A percentile compares a stretch with the other conserved stretches of the same genome.
Conservation (phyloP, 148 eudicot species). For the Bassia scoparia region DNA sequence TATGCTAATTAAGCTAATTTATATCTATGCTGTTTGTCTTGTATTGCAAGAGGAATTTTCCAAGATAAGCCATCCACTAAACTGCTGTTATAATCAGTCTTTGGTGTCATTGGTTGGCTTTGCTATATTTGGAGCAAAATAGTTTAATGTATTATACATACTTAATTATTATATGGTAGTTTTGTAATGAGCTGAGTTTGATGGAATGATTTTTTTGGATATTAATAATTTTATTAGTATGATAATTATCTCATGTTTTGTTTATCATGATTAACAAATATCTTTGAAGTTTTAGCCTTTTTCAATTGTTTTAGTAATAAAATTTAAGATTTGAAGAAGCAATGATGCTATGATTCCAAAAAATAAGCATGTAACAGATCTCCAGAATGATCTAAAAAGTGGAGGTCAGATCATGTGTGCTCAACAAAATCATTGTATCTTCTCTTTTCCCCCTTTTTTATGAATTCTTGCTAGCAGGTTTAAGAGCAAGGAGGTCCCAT, state of each 20-base stretch:
- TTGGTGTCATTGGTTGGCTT: constrained; percentile 28
- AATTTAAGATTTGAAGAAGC: no score
- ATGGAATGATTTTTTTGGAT: background rate
- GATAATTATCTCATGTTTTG: background rate
- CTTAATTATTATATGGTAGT: background rate
- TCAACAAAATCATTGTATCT: constrained; percentile 7
- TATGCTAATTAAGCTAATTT: constrained; percentile 3
- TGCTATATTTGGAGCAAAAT: constrained; percentile 3
- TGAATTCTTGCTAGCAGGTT: constrained; percentile 16
- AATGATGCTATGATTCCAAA: background rate
- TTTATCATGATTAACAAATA: background rate
- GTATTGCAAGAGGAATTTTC: constrained; percentile 21
- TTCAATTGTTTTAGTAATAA: no score
- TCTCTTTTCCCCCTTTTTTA: constrained; percentile 2
- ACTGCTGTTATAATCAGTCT: constrained; percentile 14
- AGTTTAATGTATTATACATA: constrained; percentile 7
- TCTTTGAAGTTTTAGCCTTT: no score
- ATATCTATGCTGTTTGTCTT: constrained; percentile 20
- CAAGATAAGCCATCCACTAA: constrained; percentile 19
- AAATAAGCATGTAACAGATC: constrained; percentile 16
- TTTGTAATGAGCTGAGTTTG: constrained; percentile 7
- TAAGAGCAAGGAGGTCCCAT: constrained; percentile 20
- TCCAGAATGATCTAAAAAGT: constrained; percentile 17
- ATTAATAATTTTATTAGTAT: background rate
- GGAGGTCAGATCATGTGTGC: constrained; percentile 20